Evolutionary conservation across 2,329 filamentous ascomycete genomes (phyloP).

Genomic region (Amylocarpus encephaloides): DNA sequence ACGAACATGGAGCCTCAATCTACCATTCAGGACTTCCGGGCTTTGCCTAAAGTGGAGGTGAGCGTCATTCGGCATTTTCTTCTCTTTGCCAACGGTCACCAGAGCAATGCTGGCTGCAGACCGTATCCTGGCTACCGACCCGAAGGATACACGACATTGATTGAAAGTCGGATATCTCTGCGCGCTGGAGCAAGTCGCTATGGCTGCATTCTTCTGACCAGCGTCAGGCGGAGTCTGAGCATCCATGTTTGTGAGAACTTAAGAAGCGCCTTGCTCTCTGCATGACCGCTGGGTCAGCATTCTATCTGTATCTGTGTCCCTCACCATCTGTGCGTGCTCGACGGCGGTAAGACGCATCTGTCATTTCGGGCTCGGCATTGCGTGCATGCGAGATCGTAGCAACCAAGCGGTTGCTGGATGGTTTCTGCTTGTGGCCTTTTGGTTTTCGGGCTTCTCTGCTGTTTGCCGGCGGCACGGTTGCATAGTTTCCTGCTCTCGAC

Average conservation of each 20-base stretch:
- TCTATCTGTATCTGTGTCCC: background rate
- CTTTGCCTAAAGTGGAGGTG: constrained; percentile 53
- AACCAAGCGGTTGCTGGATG: constrained; percentile 2
- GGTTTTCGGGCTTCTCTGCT: background rate
- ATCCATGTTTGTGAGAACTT: constrained; percentile 2
- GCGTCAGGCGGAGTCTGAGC: background rate
- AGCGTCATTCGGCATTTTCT: constrained; percentile 13
- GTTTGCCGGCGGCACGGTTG: background rate
- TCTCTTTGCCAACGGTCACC: background rate
- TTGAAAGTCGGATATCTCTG: background rate
- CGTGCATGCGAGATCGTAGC: background rate
- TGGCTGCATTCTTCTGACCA: constrained; percentile 1
- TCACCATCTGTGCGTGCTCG: background rate
- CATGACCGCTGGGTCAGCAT: constrained; percentile 6
- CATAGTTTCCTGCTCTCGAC: background rate
- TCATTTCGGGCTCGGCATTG: background rate
- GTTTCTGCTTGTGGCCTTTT: background rate
- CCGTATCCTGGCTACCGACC: constrained; percentile 4
- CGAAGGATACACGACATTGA: constrained; percentile 4
- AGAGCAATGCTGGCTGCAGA: background rate
- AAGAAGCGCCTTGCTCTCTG: background rate
- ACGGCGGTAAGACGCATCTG: background rate
- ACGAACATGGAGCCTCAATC: constrained; percentile 2
- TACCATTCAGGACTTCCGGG: constrained; percentile 33
- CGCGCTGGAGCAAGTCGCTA: background rate